Conservation (phyloP, 108 stramenopile genomes). For the Nitzschia sp. region DNA sequence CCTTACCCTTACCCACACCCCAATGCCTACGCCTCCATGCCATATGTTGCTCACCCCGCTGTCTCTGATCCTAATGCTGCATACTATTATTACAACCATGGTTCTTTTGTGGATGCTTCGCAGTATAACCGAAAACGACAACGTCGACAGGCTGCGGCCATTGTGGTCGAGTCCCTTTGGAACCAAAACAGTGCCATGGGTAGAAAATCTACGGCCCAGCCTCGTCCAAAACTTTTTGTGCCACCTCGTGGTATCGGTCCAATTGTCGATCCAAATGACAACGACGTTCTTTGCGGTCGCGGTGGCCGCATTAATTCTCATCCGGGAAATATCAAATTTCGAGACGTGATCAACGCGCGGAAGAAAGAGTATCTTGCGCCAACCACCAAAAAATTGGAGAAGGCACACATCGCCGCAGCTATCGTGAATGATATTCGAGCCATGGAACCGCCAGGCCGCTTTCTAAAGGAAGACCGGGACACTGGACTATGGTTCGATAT, state of each 20-base stretch:
- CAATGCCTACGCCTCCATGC: background rate
- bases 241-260: slow-evolving; percentile 61
- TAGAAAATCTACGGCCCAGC: slow-evolving; percentile 60
- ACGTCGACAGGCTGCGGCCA: slow-evolving; percentile 38
- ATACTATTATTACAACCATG: slow-evolving; percentile 1
- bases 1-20: background rate
- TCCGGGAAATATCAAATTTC: slow-evolving; percentile 81
- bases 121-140: slow-evolving; percentile 36
- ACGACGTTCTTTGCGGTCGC: slow-evolving; percentile 61
- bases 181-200: slow-evolving; percentile 12
- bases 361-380: slow-evolving; percentile 77
- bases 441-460: slow-evolving; percentile 76
- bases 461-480: slow-evolving; percentile 78
- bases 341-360: slow-evolving; percentile 58
- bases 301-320: slow-evolving; percentile 91
- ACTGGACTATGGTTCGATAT: slow-evolving; percentile 81
- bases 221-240: slow-evolving; percentile 40
- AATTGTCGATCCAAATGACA: slow-evolving; percentile 47
- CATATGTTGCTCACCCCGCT: slow-evolving; percentile 16
- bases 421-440: slow-evolving; percentile 67
- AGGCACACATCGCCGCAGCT: slow-evolving; percentile 76
- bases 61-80: slow-evolving; percentile 13
- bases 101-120: background rate
- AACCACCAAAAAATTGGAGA: slow-evolving; percentile 80
- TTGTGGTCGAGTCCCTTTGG: slow-evolving; percentile 25